Evolutionary conservation across 805 yeast species (phyloP), one percentile per base, ranked within the genome.

Genomic region (Wickerhamiella dianesei): DNA sequence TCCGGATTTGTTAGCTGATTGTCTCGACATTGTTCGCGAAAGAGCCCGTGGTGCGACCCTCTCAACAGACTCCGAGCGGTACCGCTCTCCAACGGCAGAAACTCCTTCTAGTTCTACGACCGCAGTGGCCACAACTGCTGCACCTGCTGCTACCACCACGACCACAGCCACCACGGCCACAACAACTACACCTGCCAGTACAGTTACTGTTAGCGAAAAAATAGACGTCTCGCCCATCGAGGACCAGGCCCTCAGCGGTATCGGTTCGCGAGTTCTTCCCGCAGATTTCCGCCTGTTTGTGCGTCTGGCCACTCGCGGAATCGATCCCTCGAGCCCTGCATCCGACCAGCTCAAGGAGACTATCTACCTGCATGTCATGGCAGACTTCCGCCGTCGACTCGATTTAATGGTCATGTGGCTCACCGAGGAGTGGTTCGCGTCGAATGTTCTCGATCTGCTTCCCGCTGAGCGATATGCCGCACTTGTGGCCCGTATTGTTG

Each of bases 371-470:
- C 83, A 81, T 59, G 79, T 86, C 47, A 69, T 84, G 56, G 79
- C 73, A 9, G 84, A 82, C 58, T 78, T 88, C 55, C 81, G 81
- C 47, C 70, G 68, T 8, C 69, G 89, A 35, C 71, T 88, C 12
- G 94, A 84, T 49, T 64, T 80, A 35, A 78, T 86, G 17, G 77
- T 89, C 36, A 87, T 82, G 52, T 92, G 99, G 99, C 66, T 92
- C 47, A 88, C 82, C 57, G 98, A 92, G 64, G 98, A 92, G 62
- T 92, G 96, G 94, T 79, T 76, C 64, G 69, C 76, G 43, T 83
- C 80, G 57, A 53, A 56, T 9, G 57, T 60, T 3, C 72, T 87
- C 8, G 87, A 81, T 53, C 88, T 96, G 96, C 66, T 86, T 47
- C 83, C 81, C 55, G 95, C 86, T 63, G 96, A 88, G 62, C 85